Percentiles rank a stretch among this genome's conserved stretches.
phyloP scores from a whole-genome alignment of 2,329 filamentous ascomycete genomes.

The Aureobasidium sp. region DNA sequence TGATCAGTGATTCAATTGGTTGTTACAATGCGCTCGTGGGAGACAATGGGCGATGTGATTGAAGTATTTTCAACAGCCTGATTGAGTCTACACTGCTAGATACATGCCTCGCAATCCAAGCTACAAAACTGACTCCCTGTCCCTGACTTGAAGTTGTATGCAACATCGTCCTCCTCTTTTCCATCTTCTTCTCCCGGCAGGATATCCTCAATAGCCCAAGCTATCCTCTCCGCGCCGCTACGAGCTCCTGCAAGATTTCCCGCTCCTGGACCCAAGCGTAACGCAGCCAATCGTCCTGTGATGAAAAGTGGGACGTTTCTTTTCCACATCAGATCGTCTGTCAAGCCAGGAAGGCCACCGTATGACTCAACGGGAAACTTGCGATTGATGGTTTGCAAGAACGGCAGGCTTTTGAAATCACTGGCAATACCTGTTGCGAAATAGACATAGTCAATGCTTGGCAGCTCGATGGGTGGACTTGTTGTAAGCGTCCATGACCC shows the following conservation, averaged over 20 bases:
- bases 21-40: too few relatives aligned
- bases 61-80: too few relatives aligned
- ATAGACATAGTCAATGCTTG: slow-evolving; percentile 57
- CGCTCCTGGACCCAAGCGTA: slow-evolving; percentile 63
- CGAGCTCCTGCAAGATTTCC: slow-evolving; percentile 67
- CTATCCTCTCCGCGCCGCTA: slow-evolving; percentile 62
- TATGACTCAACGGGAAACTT: slow-evolving; percentile 53
- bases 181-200: slow-evolving; percentile 26
- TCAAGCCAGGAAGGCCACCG: slow-evolving; percentile 63
- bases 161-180: slow-evolving; percentile 16
- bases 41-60: too few relatives aligned
- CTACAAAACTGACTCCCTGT: slow-evolving; percentile 33
- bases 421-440: slow-evolving; percentile 65
- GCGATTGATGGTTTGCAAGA: slow-evolving; percentile 49
- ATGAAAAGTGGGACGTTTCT: slow-evolving; percentile 65
- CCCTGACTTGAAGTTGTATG: slow-evolving; percentile 29
- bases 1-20: too few relatives aligned
- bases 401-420: slow-evolving; percentile 52
- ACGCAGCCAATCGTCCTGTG: slow-evolving; percentile 56
- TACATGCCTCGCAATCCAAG: slow-evolving; percentile 1
- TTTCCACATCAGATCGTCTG: slow-evolving; percentile 67
- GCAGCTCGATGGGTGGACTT: slow-evolving; percentile 44
- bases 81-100: not conserved
- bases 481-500: slow-evolving; percentile 47
- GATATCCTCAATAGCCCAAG: slow-evolving; percentile 58